Conservation (phyloP, 495 filamentous ascomycete genomes). For the Apodospora peruviana region DNA sequence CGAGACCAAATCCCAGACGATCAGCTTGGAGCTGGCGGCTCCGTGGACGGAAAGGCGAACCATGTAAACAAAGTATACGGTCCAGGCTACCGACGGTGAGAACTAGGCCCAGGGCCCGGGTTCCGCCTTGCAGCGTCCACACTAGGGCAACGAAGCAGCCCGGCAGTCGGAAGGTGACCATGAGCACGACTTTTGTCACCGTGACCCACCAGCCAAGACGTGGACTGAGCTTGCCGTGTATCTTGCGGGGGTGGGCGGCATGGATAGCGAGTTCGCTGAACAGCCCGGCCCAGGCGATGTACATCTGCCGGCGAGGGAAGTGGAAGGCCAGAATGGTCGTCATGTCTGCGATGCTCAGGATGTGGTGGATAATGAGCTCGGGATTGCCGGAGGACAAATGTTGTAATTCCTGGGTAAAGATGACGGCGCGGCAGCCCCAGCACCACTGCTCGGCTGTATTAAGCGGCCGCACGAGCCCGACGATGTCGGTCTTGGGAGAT, state of each 20-base stretch:
- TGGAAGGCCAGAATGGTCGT: conserved; percentile 11
- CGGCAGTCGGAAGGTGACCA: conserved; percentile 12
- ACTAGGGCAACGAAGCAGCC: conserved; percentile 14
- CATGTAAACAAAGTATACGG: conserved; percentile 20
- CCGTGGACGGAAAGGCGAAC: conserved; percentile 8
- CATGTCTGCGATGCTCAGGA: conserved; percentile 17
- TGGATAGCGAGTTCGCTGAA: conserved; percentile 15
- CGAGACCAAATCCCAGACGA: conserved; percentile 1
- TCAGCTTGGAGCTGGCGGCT: conserved; percentile 3
- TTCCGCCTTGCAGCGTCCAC: conserved; percentile 15
- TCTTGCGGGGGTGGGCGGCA: conserved; percentile 12
- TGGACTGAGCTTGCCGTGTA: conserved; percentile 12
- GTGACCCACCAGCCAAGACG: conserved; percentile 11
- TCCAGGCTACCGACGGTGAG: conserved; percentile 6
- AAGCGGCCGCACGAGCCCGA: conserved; percentile 12
- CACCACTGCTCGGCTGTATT: conserved; percentile 19
- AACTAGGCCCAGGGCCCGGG: conserved; percentile 1
- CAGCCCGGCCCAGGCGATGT: conserved; percentile 15
- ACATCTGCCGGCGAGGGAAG: conserved; percentile 17
- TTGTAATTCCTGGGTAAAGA: conserved; percentile 18
- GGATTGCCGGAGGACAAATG: conserved; percentile 11
- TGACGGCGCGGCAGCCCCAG: conserved; percentile 22
- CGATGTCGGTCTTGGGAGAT: conserved; percentile 13
- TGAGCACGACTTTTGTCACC: conserved; percentile 1
- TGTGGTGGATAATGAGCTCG: conserved; percentile 20